These are phyloP conservation scores for Globisporangium radiosum DNA, from an alignment of 352 stramenopile species.

Conservation along the genomic window DNA sequence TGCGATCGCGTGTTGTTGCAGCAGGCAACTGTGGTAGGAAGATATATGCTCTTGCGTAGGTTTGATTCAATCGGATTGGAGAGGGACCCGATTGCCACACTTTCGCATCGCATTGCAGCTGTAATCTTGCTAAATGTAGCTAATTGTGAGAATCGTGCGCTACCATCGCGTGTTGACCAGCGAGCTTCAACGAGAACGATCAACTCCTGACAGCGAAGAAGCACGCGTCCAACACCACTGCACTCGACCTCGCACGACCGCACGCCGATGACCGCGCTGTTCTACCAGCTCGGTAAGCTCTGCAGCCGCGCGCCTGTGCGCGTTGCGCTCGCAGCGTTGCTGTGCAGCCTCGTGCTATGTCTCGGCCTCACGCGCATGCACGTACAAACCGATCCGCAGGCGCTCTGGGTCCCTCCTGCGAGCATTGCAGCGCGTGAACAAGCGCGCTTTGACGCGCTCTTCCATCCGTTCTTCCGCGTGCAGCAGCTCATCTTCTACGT, in stretches of 20 bases:
- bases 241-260: neutral
- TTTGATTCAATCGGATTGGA: too few species aligned
- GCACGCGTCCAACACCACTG: too few species aligned
- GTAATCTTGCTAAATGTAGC: neutral
- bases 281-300: slow-evolving; percentile 51
- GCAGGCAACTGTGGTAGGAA: too few species aligned
- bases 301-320: slow-evolving; percentile 39
- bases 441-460: slow-evolving; percentile 68
- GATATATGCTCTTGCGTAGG: too few species aligned
- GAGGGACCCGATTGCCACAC: too few species aligned
- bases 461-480: slow-evolving; percentile 82
- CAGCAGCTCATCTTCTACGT: slow-evolving; percentile 85
- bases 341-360: slow-evolving; percentile 46
- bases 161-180: neutral
- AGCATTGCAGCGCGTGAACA: slow-evolving; percentile 62
- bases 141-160: neutral
- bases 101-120: too few species aligned
- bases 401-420: slow-evolving; percentile 69
- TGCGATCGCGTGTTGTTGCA: too few species aligned
- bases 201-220: too few species aligned
- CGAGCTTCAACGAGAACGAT: slow-evolving; percentile 1
- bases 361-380: slow-evolving; percentile 51
- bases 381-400: slow-evolving; percentile 74
- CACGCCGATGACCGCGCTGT: slow-evolving; percentile 1
- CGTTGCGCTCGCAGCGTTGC: slow-evolving; percentile 35